These are phyloP conservation scores for Senecio squalidus DNA, from an alignment of 140 eudicot species.

Conservation along the genomic window DNA sequence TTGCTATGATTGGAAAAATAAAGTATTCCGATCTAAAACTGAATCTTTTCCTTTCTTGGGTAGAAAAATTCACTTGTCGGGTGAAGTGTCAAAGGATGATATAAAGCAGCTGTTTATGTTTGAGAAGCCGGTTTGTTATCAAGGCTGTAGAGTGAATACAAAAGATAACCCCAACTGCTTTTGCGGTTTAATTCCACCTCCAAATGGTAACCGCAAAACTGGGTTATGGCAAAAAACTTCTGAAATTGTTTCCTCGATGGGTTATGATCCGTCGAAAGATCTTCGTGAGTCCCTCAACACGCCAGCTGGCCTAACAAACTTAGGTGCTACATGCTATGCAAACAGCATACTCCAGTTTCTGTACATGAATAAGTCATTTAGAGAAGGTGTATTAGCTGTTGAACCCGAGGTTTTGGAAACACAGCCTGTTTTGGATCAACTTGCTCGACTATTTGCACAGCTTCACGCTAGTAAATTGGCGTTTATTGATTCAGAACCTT, in stretches of 20 bases:
- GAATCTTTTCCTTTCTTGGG: constrained; percentile 7
- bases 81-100: constrained; percentile 73
- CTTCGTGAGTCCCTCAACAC: constrained; percentile 55
- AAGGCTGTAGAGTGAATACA: constrained; percentile 84
- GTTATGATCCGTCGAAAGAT: constrained; percentile 80
- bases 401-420: constrained; percentile 62
- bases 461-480: constrained; percentile 81
- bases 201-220: constrained; percentile 81
- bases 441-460: constrained; percentile 86
- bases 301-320: constrained; percentile 92
- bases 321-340: constrained; percentile 98
- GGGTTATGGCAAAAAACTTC: constrained; percentile 95
- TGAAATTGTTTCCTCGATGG: constrained; percentile 59
- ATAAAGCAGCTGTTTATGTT: constrained; percentile 67
- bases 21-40: no score
- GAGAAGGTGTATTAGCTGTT: constrained; percentile 77
- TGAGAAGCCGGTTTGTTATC: constrained; percentile 66
- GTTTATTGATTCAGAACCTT: constrained; percentile 90
- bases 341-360: constrained; percentile 95
- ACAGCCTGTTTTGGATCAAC: constrained; percentile 82
- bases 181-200: constrained; percentile 87
- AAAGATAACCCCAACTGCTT: constrained; percentile 97
- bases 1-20: background rate
- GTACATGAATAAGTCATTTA: constrained; percentile 80
- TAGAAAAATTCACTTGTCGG: constrained; percentile 63